A percentile compares a stretch with the other conserved stretches of the same genome.
These are phyloP conservation scores for Conringia planisiliqua DNA, from an alignment of 345 rosid genomes.

Conservation along the genomic window DNA sequence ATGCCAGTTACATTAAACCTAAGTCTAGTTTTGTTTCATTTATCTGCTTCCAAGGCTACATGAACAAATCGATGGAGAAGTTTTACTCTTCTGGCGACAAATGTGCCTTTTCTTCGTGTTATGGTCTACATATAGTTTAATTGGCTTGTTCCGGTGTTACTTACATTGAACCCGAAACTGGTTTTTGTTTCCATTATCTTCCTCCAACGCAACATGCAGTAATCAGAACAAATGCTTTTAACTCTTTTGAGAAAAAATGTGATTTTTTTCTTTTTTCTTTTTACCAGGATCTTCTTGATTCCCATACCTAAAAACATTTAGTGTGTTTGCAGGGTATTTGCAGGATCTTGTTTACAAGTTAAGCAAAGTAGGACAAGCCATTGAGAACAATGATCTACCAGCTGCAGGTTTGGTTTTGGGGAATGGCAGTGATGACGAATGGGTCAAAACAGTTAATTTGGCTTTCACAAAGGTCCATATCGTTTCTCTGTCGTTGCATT, in stretches of 20 bases:
- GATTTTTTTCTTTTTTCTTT: background rate
- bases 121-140: background rate
- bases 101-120: background rate
- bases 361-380: slow-evolving; percentile 88
- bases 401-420: slow-evolving; percentile 75
- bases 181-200: background rate
- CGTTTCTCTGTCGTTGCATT: background rate
- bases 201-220: background rate
- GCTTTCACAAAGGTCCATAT: slow-evolving; percentile 70
- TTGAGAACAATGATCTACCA: slow-evolving; percentile 73
- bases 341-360: slow-evolving; percentile 87
- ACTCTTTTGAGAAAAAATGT: background rate
- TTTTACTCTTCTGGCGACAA: background rate
- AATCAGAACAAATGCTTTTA: background rate
- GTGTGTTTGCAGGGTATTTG: slow-evolving; percentile 59
- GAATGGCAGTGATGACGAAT: slow-evolving; percentile 57
- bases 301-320: background rate
- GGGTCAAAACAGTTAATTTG: slow-evolving; percentile 63
- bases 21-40: background rate
- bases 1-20: background rate
- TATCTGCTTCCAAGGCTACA: background rate
- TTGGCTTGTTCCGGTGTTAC: background rate
- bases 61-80: background rate
- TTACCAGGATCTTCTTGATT: background rate
- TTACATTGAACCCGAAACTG: background rate